These are phyloP conservation scores for Hypoxylon sp. DNA, from an alignment of 2,329 filamentous ascomycete genomes.

Conservation along the genomic window DNA sequence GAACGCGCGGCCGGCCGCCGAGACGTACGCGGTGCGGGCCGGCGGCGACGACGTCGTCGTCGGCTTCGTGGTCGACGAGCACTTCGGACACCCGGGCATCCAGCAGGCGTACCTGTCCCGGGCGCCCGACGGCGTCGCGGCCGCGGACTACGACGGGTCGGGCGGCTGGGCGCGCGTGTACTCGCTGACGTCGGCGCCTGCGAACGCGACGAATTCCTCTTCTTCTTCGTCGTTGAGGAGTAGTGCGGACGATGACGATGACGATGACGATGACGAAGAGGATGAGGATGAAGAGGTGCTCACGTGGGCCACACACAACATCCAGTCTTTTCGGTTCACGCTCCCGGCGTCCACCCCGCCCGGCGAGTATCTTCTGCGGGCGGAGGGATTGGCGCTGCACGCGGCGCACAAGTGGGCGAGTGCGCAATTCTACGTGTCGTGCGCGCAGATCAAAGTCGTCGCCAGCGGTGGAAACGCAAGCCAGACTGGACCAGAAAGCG, in stretches of 20 bases:
- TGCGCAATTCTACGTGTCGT: constrained; percentile 39
- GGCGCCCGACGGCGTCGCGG: constrained; percentile 14
- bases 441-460: constrained; percentile 33
- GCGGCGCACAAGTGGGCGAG: constrained; percentile 37
- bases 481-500: neutral
- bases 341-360: constrained; percentile 27
- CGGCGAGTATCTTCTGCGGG: constrained; percentile 39
- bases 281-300: constrained; percentile 9
- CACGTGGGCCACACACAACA: constrained; percentile 35
- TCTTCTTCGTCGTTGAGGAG: no score
- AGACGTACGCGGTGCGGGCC: constrained; percentile 23
- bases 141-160: constrained; percentile 30
- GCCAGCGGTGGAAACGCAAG: neutral
- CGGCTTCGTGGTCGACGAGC: constrained; percentile 33
- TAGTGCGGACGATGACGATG: neutral
- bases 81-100: constrained; percentile 38
- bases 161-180: constrained; percentile 36
- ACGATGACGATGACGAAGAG: no score
- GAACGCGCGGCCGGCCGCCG: constrained; percentile 11
- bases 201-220: neutral
- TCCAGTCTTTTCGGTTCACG: constrained; percentile 33
- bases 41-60: constrained; percentile 31
- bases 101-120: constrained; percentile 36
- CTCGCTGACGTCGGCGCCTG: constrained; percentile 22
- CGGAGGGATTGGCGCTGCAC: constrained; percentile 38